A percentile compares a stretch with the other conserved stretches of the same genome.
Conservation (phyloP, 352 stramenopile genomes). For the Phytophthora cactorum region DNA sequence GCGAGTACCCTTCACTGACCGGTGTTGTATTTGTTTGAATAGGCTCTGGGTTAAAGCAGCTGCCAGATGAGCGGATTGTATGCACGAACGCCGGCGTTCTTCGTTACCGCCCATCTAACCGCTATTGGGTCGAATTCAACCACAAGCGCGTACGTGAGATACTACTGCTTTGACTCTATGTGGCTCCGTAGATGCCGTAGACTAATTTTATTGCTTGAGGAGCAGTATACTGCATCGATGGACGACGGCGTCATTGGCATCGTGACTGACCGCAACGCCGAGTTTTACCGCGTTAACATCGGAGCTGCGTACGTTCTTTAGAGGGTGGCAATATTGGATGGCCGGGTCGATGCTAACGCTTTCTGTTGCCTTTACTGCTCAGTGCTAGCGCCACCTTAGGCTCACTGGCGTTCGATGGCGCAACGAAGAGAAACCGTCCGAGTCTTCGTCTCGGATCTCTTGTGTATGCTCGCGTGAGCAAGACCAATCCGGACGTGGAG, state of each 20-base stretch:
- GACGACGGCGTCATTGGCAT: constrained; percentile 95
- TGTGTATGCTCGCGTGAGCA: constrained; percentile 95
- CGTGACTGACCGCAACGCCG: constrained; percentile 93
- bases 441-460: constrained; percentile 92
- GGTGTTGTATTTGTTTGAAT: constrained; percentile 7
- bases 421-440: constrained; percentile 97
- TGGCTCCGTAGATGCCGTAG: too few species aligned
- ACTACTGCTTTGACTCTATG: neutral
- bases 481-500: constrained; percentile 89
- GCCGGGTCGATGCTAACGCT: neutral
- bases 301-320: constrained; percentile 80
- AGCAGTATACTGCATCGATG: constrained; percentile 73
- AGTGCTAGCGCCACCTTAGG: constrained; percentile 76
- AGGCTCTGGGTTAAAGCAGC: constrained; percentile 72
- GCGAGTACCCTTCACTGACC: neutral
- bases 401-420: constrained; percentile 95
- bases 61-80: constrained; percentile 63
- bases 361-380: constrained; percentile 9
- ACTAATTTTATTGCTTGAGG: constrained; percentile 14
- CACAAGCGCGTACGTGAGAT: constrained; percentile 74
- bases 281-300: constrained; percentile 96
- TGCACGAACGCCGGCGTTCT: constrained; percentile 87
- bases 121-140: constrained; percentile 92
- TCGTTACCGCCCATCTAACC: constrained; percentile 85
- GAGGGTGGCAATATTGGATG: too few species aligned